Conservation (phyloP, 306 rosid genomes). For the Urtica urens region DNA sequence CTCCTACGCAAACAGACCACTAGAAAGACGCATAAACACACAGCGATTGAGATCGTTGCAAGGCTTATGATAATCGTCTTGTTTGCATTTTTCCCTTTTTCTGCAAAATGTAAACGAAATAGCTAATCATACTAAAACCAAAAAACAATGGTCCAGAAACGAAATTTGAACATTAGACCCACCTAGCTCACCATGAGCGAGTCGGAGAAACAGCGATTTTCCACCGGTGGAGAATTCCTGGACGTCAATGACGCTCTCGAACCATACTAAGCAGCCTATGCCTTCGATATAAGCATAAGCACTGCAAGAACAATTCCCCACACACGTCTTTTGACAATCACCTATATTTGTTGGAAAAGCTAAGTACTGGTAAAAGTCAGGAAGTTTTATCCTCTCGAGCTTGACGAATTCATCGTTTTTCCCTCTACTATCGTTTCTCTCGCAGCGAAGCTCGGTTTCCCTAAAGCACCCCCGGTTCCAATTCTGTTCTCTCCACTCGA, state of each 20-base stretch:
- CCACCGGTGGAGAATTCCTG: not conserved
- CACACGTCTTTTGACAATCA: slow-evolving; percentile 10
- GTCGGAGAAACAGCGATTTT: slow-evolving; percentile 5
- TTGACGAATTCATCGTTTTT: not conserved
- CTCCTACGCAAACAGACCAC: not conserved
- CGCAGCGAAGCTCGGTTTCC: slow-evolving; percentile 2
- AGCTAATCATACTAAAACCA: too few relatives aligned
- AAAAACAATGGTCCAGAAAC: too few relatives aligned
- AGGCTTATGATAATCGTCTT: slow-evolving; percentile 3
- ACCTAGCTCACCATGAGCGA: slow-evolving; percentile 27
- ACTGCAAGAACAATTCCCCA: slow-evolving; percentile 19
- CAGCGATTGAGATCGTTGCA: not conserved
- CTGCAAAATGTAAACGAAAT: too few relatives aligned
- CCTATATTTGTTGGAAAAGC: too few relatives aligned
- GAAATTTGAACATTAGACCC: not conserved
- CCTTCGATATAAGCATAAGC: slow-evolving; percentile 8
- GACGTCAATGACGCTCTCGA: slow-evolving; percentile 12
- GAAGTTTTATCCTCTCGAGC: slow-evolving; percentile 3
- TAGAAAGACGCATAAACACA: not conserved
- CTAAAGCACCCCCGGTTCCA: slow-evolving; percentile 16
- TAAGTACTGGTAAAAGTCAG: slow-evolving; percentile 9
- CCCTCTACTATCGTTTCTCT: not conserved
- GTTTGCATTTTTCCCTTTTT: too few relatives aligned
- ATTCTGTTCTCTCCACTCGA: slow-evolving; percentile 13
- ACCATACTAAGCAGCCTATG: slow-evolving; percentile 17